Conservation (phyloP, 805 yeast species). For the Hanseniaspora jakobsenii region DNA sequence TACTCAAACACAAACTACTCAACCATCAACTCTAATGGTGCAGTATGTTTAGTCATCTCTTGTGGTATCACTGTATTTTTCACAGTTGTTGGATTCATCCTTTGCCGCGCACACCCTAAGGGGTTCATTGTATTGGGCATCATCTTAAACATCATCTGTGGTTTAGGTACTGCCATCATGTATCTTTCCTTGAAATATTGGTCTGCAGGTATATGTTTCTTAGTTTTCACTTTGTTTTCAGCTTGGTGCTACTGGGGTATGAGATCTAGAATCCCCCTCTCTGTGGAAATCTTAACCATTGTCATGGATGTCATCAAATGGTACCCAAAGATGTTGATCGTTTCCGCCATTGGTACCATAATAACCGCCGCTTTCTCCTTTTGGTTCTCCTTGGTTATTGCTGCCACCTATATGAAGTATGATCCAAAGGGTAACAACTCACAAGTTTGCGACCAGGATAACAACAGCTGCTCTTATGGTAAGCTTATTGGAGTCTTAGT, state of each 20-base stretch:
- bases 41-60: slow-evolving; percentile 55
- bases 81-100: slow-evolving; percentile 41
- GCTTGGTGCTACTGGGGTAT: slow-evolving; percentile 65
- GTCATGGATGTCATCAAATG: slow-evolving; percentile 66
- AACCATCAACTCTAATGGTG: slow-evolving; percentile 68
- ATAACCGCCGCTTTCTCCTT: slow-evolving; percentile 52
- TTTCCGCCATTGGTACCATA: slow-evolving; percentile 49
- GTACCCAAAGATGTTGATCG: slow-evolving; percentile 56
- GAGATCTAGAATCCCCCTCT: slow-evolving; percentile 59
- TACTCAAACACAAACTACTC: slow-evolving; percentile 39
- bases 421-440: slow-evolving; percentile 40
- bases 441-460: slow-evolving; percentile 36
- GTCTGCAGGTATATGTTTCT: slow-evolving; percentile 68
- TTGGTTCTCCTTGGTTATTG: slow-evolving; percentile 54
- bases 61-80: slow-evolving; percentile 48
- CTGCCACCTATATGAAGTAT: slow-evolving; percentile 67
- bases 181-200: slow-evolving; percentile 57
- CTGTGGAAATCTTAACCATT: slow-evolving; percentile 54
- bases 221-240: slow-evolving; percentile 50
- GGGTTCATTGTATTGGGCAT: slow-evolving; percentile 59
- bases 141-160: slow-evolving; percentile 51
- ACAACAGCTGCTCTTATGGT: slow-evolving; percentile 43
- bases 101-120: slow-evolving; percentile 55
- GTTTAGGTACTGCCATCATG: slow-evolving; percentile 65
- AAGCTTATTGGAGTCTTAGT: slow-evolving; percentile 60